phyloP scores from a whole-genome alignment of 441 rosid species.

The Bocquillonia castaneifolia region DNA sequence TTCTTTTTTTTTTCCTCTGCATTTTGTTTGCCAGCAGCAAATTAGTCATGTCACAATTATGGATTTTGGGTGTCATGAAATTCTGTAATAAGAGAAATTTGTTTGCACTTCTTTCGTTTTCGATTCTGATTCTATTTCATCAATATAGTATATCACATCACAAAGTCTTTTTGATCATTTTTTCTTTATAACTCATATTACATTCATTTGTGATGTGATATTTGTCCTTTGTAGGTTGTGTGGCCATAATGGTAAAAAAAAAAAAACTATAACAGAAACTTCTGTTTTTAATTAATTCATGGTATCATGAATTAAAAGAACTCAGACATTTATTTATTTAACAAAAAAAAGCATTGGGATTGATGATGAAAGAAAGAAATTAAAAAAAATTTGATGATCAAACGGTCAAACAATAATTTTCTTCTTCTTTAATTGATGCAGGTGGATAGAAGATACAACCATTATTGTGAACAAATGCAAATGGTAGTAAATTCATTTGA shows the following conservation, averaged over 20 bases:
- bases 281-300: not conserved
- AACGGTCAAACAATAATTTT: too few species aligned
- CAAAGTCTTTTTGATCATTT: not conserved
- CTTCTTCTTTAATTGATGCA: too few species aligned
- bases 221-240: too few species aligned
- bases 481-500: conserved; percentile 93
- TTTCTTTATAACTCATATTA: not conserved
- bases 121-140: not conserved
- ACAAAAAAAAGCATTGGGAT: too few species aligned
- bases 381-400: too few species aligned
- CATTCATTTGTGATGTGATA: conserved; percentile 14
- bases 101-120: not conserved
- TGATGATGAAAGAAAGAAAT: too few species aligned
- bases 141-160: conserved; percentile 26
- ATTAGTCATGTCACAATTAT: too few species aligned
- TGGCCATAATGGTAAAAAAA: too few species aligned
- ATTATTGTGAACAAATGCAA: conserved; percentile 95
- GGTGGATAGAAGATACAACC: conserved; percentile 91
- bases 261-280: too few species aligned
- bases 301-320: not conserved
- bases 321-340: too few species aligned
- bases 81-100: conserved; percentile 27
- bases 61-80: conserved; percentile 18
- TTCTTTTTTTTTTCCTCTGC: not conserved
- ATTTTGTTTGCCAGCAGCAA: not conserved